Percentiles rank a stretch among this genome's conserved stretches.
Conservation (phyloP, 139 green algal species). For the Coelastrella sp. region DNA sequence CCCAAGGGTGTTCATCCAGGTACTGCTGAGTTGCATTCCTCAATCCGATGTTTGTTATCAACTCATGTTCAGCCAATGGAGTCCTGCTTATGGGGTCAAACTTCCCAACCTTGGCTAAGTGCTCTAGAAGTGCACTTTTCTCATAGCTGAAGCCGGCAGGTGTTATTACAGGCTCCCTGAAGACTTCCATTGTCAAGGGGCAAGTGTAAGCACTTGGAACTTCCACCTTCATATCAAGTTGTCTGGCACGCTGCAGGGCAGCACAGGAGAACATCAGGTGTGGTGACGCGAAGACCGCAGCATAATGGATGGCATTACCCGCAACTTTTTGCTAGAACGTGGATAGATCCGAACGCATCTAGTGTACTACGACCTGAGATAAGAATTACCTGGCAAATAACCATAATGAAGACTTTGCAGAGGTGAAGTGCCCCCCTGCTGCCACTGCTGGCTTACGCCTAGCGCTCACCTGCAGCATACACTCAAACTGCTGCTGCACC, state of each 20-base stretch:
- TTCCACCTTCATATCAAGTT: slow-evolving; percentile 48
- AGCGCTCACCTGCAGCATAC: background rate
- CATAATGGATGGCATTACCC: too few relatives aligned
- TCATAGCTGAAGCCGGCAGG: slow-evolving; percentile 81
- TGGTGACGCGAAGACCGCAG: too few relatives aligned
- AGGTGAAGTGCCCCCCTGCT: too few relatives aligned
- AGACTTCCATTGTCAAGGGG: slow-evolving; percentile 68
- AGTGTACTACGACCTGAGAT: too few relatives aligned
- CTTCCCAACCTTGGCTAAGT: slow-evolving; percentile 60
- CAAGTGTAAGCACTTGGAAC: slow-evolving; percentile 65
- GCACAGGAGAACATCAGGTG: too few relatives aligned
- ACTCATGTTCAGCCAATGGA: slow-evolving; percentile 52
- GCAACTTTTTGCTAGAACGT: too few relatives aligned
- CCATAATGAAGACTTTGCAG: too few relatives aligned
- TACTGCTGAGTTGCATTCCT: slow-evolving; percentile 77
- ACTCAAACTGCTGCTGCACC: slow-evolving; percentile 15
- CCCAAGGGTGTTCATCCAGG: slow-evolving; percentile 84
- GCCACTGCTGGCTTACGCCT: too few relatives aligned
- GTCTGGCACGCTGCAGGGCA: slow-evolving; percentile 13
- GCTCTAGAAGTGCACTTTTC: slow-evolving; percentile 71
- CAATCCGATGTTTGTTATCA: slow-evolving; percentile 73
- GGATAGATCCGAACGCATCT: too few relatives aligned
- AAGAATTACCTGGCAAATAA: too few relatives aligned
- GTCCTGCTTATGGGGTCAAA: slow-evolving; percentile 47
- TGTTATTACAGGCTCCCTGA: slow-evolving; percentile 69